phyloP scores from a whole-genome alignment of 768 basidiomycete genomes.

The Suillus lakei region DNA sequence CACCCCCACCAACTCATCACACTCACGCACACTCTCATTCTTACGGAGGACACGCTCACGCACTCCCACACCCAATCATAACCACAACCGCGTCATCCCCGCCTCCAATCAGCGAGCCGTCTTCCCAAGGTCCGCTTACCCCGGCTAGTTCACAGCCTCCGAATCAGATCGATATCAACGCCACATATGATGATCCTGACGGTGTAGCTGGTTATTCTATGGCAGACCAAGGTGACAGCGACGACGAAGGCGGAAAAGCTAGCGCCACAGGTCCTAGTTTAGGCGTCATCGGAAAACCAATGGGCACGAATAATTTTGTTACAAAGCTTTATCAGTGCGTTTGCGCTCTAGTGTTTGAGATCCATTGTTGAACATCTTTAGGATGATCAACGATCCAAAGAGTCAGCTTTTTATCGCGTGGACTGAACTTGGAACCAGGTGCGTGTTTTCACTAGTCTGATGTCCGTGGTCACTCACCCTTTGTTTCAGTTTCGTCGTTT shows the following conservation, averaged over 20 bases:
- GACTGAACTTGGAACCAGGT: conserved; percentile 76
- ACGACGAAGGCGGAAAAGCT: conserved; percentile 16
- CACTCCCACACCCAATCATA: conserved; percentile 35
- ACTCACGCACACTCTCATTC: conserved; percentile 33
- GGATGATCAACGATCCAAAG: conserved; percentile 87
- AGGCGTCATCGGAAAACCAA: conserved; percentile 67
- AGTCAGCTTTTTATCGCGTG: conserved; percentile 81
- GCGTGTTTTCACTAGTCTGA: too few relatives aligned
- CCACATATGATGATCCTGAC: conserved; percentile 65
- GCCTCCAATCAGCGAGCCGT: conserved; percentile 26
- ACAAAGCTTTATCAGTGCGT: conserved; percentile 86
- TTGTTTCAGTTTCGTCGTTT: conserved; percentile 88
- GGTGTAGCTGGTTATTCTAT: conserved; percentile 39
- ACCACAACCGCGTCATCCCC: conserved; percentile 37
- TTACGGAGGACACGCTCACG: conserved; percentile 16
- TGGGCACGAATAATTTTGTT: conserved; percentile 80
- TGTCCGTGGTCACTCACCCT: too few relatives aligned
- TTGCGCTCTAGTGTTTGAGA: background rate
- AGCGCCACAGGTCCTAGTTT: conserved; percentile 42
- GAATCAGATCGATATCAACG: conserved; percentile 34
- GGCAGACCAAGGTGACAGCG: conserved; percentile 21
- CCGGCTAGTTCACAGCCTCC: conserved; percentile 20
- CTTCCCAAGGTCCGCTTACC: conserved; percentile 29
- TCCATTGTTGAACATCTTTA: conserved; percentile 29
- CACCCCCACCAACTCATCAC: conserved; percentile 24